Percentiles rank a stretch among this genome's conserved stretches.
Evolutionary conservation across 164 flowering plant species (phyloP).

Genomic region (Kalanchoe fedtschenkoi): DNA sequence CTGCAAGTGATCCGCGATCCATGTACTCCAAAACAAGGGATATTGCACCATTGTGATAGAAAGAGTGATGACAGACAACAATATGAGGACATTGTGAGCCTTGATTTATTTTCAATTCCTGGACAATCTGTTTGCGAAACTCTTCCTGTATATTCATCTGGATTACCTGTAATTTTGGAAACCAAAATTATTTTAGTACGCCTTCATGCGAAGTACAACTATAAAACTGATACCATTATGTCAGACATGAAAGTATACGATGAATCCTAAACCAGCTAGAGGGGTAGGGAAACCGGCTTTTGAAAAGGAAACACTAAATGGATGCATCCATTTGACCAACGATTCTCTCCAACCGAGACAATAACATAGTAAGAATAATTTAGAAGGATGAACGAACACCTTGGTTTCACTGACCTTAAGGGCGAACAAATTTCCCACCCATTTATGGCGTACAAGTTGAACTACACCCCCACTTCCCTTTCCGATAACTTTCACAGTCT

Average conservation of each 20-base stretch:
- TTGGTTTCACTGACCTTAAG: slow-evolving; percentile 36
- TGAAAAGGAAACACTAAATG: neutral
- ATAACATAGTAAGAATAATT: neutral
- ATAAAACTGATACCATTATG: neutral
- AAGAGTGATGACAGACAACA: slow-evolving; percentile 87
- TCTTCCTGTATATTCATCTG: slow-evolving; percentile 95
- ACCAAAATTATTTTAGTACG: neutral
- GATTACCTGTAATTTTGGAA: slow-evolving; percentile 48
- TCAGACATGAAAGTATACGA: neutral
- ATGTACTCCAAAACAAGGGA: slow-evolving; percentile 93
- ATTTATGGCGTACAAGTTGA: slow-evolving; percentile 97
- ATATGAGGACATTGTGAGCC: slow-evolving; percentile 77
- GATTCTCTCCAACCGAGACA: neutral
- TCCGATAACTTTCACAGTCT: slow-evolving; percentile 91
- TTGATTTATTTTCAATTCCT: slow-evolving; percentile 92
- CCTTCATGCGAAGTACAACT: neutral
- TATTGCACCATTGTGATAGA: slow-evolving; percentile 93
- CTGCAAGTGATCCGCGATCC: slow-evolving; percentile 95
- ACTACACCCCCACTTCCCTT: slow-evolving; percentile 98
- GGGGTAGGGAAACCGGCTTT: neutral
- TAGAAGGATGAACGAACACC: neutral
- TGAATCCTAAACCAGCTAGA: neutral
- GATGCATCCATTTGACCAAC: neutral
- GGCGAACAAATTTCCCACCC: slow-evolving; percentile 71
- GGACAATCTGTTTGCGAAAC: slow-evolving; percentile 90